These are phyloP conservation scores for Boletus tylopilopsis DNA, from an alignment of 768 basidiomycete genomes.

Conservation along the genomic window DNA sequence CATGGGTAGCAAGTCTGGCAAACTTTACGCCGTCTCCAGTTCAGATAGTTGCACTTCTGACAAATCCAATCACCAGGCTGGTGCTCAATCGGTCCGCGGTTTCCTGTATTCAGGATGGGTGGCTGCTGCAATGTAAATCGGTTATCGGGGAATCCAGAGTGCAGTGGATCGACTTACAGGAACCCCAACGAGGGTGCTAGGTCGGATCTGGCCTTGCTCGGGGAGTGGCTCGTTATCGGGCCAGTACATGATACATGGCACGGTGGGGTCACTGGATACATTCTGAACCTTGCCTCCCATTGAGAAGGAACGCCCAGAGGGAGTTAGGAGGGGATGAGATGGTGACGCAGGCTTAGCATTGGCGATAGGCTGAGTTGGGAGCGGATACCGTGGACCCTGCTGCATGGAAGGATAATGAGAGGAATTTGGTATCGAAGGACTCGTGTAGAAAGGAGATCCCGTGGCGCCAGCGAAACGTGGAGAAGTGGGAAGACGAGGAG, in stretches of 20 bases:
- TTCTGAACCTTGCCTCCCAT: conserved; percentile 78
- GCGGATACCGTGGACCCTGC: conserved; percentile 26
- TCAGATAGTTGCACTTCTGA: conserved; percentile 80
- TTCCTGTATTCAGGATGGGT: conserved; percentile 86
- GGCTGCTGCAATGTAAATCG: conserved; percentile 50
- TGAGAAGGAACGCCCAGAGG: conserved; percentile 75
- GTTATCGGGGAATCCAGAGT: neutral
- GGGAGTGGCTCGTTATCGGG: conserved; percentile 86
- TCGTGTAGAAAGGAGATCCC: conserved; percentile 16
- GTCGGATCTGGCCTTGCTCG: conserved; percentile 74
- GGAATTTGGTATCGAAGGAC: conserved; percentile 23
- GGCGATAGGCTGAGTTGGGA: conserved; percentile 20
- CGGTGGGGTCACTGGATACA: conserved; percentile 64
- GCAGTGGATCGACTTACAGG: conserved; percentile 38
- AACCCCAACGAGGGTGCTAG: conserved; percentile 48
- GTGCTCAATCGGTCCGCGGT: conserved; percentile 83
- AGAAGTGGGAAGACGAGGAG: conserved; percentile 22
- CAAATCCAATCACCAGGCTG: conserved; percentile 85
- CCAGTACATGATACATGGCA: conserved; percentile 86
- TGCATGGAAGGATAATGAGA: conserved; percentile 28
- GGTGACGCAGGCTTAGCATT: conserved; percentile 35
- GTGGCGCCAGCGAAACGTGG: conserved; percentile 22
- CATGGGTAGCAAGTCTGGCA: conserved; percentile 88
- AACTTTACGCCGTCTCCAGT: conserved; percentile 84
- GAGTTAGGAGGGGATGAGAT: conserved; percentile 76